phyloP scores from a whole-genome alignment of 1,284 basidiomycete species.

The Rhodotorula sp. region DNA sequence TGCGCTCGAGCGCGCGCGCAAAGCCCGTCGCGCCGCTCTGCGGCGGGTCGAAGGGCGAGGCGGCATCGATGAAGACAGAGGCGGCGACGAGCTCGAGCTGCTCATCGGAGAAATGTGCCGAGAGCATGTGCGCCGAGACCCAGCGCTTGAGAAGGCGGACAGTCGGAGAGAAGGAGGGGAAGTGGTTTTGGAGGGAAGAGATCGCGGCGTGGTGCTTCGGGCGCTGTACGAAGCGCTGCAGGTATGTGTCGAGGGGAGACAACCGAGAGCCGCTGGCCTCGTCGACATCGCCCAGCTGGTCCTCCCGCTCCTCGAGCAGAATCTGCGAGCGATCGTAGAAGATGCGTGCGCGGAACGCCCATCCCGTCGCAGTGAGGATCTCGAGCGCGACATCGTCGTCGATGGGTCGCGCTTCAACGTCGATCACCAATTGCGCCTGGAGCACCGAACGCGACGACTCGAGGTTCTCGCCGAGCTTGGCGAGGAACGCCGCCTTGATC shows the following conservation, averaged over 20 bases:
- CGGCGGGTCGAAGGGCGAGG: conserved; percentile 49
- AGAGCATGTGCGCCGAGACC: conserved; percentile 86
- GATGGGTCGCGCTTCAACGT: conserved; percentile 59
- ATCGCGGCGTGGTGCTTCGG: conserved; percentile 85
- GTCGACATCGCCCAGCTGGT: conserved; percentile 17
- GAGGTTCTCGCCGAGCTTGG: conserved; percentile 57
- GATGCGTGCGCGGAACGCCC: conserved; percentile 81
- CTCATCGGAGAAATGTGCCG: conserved; percentile 72
- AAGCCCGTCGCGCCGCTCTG: conserved; percentile 67
- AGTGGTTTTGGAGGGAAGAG: conserved; percentile 74
- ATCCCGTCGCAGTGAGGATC: conserved; percentile 76
- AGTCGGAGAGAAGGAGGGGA: conserved; percentile 76
- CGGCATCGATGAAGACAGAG: conserved; percentile 56
- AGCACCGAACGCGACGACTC: conserved; percentile 60
- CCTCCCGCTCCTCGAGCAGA: conserved; percentile 62
- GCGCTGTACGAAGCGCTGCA: conserved; percentile 69
- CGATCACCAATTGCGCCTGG: conserved; percentile 50
- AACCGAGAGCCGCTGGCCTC: not conserved
- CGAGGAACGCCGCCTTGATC: conserved; percentile 87
- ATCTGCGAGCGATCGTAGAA: conserved; percentile 84
- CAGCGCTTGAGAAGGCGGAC: conserved; percentile 89
- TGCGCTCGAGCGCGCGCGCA: conserved; percentile 68
- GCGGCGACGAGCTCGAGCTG: conserved; percentile 83
- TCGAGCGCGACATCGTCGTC: conserved; percentile 74
- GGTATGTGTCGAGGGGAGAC: conserved; percentile 62